Conservation (phyloP, 2,329 filamentous ascomycete species). For the Grosmannia huntii region DNA sequence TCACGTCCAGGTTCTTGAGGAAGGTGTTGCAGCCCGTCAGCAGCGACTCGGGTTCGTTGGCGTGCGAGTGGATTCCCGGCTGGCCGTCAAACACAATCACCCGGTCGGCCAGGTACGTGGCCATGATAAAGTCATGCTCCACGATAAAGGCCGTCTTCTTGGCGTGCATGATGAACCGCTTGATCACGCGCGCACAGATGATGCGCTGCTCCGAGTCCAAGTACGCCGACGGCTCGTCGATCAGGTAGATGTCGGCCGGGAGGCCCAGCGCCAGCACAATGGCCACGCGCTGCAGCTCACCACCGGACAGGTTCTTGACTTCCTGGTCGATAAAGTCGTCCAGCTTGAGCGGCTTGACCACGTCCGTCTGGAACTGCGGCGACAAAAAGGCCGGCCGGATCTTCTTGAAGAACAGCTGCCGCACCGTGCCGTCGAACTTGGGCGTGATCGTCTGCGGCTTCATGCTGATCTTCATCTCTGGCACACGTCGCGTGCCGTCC, state of each 20-base stretch:
- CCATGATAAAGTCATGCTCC: constrained; percentile 98
- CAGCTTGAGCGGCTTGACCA: constrained; percentile 97
- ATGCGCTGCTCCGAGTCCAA: constrained; percentile 99
- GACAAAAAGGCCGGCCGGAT: constrained; percentile 95
- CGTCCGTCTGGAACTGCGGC: constrained; percentile 98
- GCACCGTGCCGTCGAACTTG: constrained; percentile 93
- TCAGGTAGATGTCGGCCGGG: constrained; percentile 95
- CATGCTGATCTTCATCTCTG: constrained; percentile 70
- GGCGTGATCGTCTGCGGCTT: constrained; percentile 99
- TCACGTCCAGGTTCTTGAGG: constrained; percentile 92
- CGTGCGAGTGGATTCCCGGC: constrained; percentile 77
- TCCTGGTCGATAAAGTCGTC: constrained; percentile 99
- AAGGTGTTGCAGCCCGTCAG: constrained; percentile 94
- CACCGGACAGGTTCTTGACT: constrained; percentile 96
- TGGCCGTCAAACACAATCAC: constrained; percentile 97
- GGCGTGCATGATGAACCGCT: constrained; percentile 99
- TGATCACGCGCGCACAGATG: constrained; percentile 91
- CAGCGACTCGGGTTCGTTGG: constrained; percentile 81
- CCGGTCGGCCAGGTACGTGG: constrained; percentile 58
- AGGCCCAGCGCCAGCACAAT: constrained; percentile 94
- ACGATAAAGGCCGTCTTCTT: constrained; percentile 99
- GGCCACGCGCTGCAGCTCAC: constrained; percentile 98
- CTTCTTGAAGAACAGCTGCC: constrained; percentile 98
- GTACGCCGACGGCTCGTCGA: constrained; percentile 95
- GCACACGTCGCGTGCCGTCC: constrained; percentile 64